Base-by-base conservation (phyloP, 352 stramenopile genomes). In the Pythium coloratum region DNA sequence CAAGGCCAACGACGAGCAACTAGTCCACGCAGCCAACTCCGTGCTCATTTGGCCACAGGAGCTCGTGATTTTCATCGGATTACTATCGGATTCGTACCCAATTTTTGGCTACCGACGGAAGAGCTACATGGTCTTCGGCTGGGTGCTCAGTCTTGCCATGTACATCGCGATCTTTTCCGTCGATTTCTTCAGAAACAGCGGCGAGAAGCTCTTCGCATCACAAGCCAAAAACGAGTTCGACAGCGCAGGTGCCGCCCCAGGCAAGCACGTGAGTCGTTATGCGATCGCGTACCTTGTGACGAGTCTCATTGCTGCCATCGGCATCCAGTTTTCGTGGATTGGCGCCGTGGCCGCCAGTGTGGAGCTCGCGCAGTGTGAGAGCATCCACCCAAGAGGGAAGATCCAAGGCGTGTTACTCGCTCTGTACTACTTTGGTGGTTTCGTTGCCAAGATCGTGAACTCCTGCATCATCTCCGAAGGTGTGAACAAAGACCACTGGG, bases 121-220 rank as follows among this genome's bases (percentile, higher is more conserved):
- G 70, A 65, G 84, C 24, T 96, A 96, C 69, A 92, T 95, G 69
- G 70, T 89, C 12, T 42, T 85, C 12, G 88, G 88, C 34, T 80
- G 68, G 68, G n/a, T 42, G 18, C 14, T 75, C 1, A 64, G 50
- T n/a, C 42, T 62, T 34, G 30, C 61, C 38, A 70, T 74, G 56
- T 67, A 61, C 36, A 33, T 67, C 56, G 32, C 58, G 9, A 50
- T 70, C 55, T 38, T 64, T 13, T 50, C 38, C 32, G 49, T 70
- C 33, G 55, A 70, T 56, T 53, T 50, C 0, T 69, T 59, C 38
- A 16, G 40, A 28, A 46, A 56, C 47, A 24, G 20, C 57, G 18
- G 8, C 42, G 57, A 8, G 16, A 40, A n/a, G 6, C 16, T 26
- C 34, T 32, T 32, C 26, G 12, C 34, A 6, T 32, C 49, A 33